A percentile compares a stretch with the other conserved stretches of the same genome.
Conservation (phyloP, 192 early-diverging fungal species). For the Backusella macrospora region DNA sequence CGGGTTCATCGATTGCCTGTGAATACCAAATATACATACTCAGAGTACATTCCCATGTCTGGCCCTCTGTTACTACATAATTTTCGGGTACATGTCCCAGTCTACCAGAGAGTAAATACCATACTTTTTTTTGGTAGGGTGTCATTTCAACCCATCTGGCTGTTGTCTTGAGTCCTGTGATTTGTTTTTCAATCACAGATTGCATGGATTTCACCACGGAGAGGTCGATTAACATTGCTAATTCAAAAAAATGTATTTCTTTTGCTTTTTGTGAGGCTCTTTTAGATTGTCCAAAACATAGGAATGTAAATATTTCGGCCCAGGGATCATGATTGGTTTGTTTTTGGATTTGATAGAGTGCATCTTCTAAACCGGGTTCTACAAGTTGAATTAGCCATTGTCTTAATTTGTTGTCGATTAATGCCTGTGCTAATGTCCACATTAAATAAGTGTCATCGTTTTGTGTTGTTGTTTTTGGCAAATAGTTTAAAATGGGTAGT, state of each 20-base stretch:
- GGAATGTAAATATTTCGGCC: not conserved
- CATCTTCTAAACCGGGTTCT: not conserved
- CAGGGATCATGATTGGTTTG: not conserved
- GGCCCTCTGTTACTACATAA: not conserved
- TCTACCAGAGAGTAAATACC: not conserved
- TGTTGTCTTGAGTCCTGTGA: not conserved
- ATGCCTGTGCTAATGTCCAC: not conserved
- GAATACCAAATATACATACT: conserved; percentile 7
- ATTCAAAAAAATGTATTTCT: not conserved
- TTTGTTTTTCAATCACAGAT: not conserved
- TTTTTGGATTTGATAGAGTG: not conserved
- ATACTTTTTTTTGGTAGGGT: not conserved
- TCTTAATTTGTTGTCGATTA: not conserved
- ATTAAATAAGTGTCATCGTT: not conserved
- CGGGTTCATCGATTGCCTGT: not conserved
- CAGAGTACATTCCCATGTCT: conserved; percentile 6
- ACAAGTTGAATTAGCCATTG: not conserved
- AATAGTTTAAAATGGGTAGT: not conserved
- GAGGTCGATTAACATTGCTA: not conserved
- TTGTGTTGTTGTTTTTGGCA: not conserved
- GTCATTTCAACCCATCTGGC: not conserved
- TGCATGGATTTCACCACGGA: not conserved
- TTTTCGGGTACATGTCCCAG: not conserved
- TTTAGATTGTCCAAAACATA: conserved; percentile 6
- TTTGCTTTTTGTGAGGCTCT: not conserved